Percentiles rank a stretch among this genome's conserved stretches.
Evolutionary conservation across 2,329 filamentous ascomycete species (phyloP).

Genomic region (Sclerotinia glacialis): DNA sequence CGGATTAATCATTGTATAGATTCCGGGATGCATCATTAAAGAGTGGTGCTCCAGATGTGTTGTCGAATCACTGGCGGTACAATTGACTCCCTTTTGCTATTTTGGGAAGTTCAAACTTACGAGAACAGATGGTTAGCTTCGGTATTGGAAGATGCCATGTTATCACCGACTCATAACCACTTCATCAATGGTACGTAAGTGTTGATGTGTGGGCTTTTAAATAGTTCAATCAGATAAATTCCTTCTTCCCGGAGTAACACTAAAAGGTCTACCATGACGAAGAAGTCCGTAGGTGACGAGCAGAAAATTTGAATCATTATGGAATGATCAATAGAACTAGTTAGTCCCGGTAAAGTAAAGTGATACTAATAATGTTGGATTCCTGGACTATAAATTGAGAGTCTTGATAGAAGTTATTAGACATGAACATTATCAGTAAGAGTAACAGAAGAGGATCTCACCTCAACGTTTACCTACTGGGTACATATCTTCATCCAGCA

Average conservation of each 20-base stretch:
- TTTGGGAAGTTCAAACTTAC: constrained; percentile 10
- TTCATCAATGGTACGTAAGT: neutral
- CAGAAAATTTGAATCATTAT: neutral
- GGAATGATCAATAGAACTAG: neutral
- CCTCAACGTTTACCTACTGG: neutral
- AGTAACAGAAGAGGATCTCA: neutral
- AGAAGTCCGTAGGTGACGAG: neutral
- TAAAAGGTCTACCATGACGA: neutral
- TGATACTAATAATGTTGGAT: neutral
- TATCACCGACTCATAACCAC: constrained; percentile 1
- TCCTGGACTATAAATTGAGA: neutral
- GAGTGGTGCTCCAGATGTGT: neutral
- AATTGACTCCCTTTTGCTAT: neutral
- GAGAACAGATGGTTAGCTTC: neutral
- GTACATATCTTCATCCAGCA: neutral
- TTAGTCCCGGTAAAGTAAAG: neutral
- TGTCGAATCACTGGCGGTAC: constrained; percentile 7
- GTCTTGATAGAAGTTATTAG: neutral
- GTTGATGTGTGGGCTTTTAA: neutral
- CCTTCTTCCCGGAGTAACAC: constrained; percentile 8
- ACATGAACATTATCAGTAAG: no score
- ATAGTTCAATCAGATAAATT: neutral
- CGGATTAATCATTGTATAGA: neutral
- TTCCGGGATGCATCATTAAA: neutral
- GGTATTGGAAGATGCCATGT: neutral